Evolutionary conservation across 495 filamentous ascomycete species (phyloP), one percentile per base, ranked within the genome.

Genomic region (Xylaria grammica): DNA sequence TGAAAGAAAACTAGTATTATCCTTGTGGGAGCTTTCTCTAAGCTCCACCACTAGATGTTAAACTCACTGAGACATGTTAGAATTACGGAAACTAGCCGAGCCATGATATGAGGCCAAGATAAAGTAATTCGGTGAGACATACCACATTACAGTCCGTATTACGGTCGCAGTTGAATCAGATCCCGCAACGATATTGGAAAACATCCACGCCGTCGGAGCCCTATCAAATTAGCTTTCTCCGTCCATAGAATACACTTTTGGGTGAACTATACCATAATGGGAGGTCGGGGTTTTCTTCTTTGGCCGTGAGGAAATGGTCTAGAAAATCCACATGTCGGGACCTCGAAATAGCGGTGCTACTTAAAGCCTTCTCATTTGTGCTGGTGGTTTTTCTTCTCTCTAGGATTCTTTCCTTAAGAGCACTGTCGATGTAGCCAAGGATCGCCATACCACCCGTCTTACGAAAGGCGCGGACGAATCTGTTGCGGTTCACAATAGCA

Each of bases 121-220:
- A 11, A 3, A 15, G 10, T 27, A 26, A 38, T 55, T 55, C 20
- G 11, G 10, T 2, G 3, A 22, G 13, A 40, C 52, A 22, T 40
- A 55, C 52, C 86, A 86, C 51, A 87, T 74, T 4, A 84, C 80
- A 5, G 77, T 66, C 3, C 76, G 79, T 1, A 87, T 72, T 22
- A 76, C 79, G 62, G 84, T 83, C 2, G 81, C 81, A 0, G 82
- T 86, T 0, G 86, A 87, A 63, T 89, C 85, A 3, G 79, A 82
- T 0, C 86, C 86, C 0, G 85, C 86, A 4, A 75, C 67, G 6
- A 88, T 77, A 67, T 87, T 86, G 15, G 78, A 82, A 54, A 76
- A 75, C 3, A 76, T 65, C 66, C 75, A 80, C 60, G 60, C 73
- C 40, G 73, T 70, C 2, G 66, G 57, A 2, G 67, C 62, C 67